Base-by-base conservation (phyloP, 2,329 filamentous ascomycete species). In the Epichloe sibirici region DNA sequence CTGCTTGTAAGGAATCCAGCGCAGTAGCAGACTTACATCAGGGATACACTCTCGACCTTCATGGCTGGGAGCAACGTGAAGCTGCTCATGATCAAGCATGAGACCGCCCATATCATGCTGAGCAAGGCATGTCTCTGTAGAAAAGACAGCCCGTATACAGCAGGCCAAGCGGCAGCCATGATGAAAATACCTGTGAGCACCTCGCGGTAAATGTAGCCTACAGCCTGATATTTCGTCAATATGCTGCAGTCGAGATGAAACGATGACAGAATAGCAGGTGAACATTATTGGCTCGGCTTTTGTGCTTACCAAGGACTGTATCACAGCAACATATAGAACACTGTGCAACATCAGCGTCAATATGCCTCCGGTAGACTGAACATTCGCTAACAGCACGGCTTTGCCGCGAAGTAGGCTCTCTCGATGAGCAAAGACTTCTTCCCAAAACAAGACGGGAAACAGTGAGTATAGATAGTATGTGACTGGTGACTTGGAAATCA, bases 371-470 rank as follows among this genome's bases (percentile, higher is more conserved):
- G 77, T 70, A 0, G 84, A 82, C 51, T 77, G 74, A 43, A 90
- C 71, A 58, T 90, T 78, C 1, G 79, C 76, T 58, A 95, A 83
- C 8, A 97, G 71, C 48, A 79, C 75, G 57, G 76, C 77, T 49
- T 78, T 75, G 3, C 90, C 90, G 56, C 82, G 77, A 5, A 71
- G 62, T 12, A 96, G 67, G 43, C 87, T 87, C 45, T 77, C 74
- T 52, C 90, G 79, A 31, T 86, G 81, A 3, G 88, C 87, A 67
- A 85, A 91, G 0, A 96, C 88, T 63, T 96, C 90, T 67, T 96
- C 91, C 93, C 93, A 98, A 71, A 98, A 97, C 53, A 88, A 79
- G 2, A 95, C 83, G 0, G 93, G 93, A 67, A 98, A 98, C 60
- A 94, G 79, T 0, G 85, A 87, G 65, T 98, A 98, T 2, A 82